phyloP scores from a whole-genome alignment of 1,139 yeast genomes.

The Debaryomycetaceae sp. region DNA sequence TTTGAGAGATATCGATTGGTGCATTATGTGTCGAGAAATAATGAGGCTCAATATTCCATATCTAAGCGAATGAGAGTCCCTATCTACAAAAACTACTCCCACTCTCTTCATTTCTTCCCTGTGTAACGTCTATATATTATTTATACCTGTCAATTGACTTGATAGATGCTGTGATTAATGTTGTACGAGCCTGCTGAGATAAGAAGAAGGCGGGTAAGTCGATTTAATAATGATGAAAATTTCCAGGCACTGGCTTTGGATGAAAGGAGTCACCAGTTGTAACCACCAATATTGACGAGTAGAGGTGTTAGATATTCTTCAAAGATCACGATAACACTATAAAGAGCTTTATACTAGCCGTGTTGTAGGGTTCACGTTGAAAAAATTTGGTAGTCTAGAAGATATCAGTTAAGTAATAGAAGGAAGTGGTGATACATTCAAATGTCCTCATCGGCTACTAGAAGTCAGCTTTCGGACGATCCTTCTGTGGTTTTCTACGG shows the following conservation, averaged over 20 bases:
- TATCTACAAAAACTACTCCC: not conserved
- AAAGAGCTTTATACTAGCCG: no score
- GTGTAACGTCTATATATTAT: not conserved
- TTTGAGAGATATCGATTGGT: constrained; percentile 83
- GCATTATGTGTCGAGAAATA: constrained; percentile 81
- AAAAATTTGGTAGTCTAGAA: not conserved
- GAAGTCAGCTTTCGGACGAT: not conserved
- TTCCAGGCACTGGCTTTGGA: not conserved
- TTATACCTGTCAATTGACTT: not conserved
- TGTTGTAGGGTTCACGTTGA: not conserved
- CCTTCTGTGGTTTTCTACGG: not conserved
- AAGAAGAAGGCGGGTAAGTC: not conserved
- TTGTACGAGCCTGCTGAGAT: not conserved
- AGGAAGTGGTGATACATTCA: not conserved
- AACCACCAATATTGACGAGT: not conserved
- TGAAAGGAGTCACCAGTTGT: not conserved
- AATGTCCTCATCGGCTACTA: not conserved
- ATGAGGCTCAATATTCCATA: constrained; percentile 69
- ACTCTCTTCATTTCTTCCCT: not conserved
- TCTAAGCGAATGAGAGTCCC: constrained; percentile 14
- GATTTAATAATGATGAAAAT: not conserved
- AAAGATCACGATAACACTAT: not conserved
- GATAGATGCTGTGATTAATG: not conserved
- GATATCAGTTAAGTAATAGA: not conserved
- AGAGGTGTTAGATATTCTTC: not conserved